Base-by-base conservation (phyloP, 352 stramenopile genomes). In the Phytophthora multivora region DNA sequence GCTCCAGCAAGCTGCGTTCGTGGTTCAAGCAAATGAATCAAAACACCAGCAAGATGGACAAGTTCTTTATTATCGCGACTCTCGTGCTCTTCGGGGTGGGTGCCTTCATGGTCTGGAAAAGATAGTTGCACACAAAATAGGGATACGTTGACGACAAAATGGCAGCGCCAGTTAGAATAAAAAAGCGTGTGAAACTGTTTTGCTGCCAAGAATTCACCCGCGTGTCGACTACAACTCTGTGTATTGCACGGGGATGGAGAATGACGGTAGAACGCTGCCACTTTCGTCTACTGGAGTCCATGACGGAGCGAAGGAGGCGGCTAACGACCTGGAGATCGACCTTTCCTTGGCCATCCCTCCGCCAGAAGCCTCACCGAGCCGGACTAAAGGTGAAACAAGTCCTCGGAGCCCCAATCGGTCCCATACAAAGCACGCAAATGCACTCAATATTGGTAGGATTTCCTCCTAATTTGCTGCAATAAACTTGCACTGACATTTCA, bases 401-500 rank as follows among this genome's bases (percentile, higher is more conserved):
- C 65, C 59, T 8, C 50, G 18, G 1, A 73, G 65, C 35, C 65
- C 59, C 15, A 54, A 59, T 31, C 52, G 65, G n/a, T 73, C 65
- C 8, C 59, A 59, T 13, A 48, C 35, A 5, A 78, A 76, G 41
- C 66, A 69, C 35, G 25, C 18, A 13, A 82, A 80, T 36, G 54
- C 74, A 54, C 66, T 82, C 59, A 80, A 59, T 12, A 74, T 82
- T 12, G 75, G 75, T 84, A 59, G 42, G 35, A 49, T 51, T 35
- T 21, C 40, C 18, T 36, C 21, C n/a, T n/a, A n/a, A 19, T 35
- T 50, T 35, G 38, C 12, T 10, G 11, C 26, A 10, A 41, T 5
- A 13, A n/a, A 40, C n/a, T 40, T 40, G 4, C 0, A 21, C 28
- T 28, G 11, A 25, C n/a, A 12, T 33, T 33, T 58, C 12, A 54